Evolutionary conservation across 2,329 filamentous ascomycete species (phyloP).

Genomic region (Botrytis squamosa): DNA sequence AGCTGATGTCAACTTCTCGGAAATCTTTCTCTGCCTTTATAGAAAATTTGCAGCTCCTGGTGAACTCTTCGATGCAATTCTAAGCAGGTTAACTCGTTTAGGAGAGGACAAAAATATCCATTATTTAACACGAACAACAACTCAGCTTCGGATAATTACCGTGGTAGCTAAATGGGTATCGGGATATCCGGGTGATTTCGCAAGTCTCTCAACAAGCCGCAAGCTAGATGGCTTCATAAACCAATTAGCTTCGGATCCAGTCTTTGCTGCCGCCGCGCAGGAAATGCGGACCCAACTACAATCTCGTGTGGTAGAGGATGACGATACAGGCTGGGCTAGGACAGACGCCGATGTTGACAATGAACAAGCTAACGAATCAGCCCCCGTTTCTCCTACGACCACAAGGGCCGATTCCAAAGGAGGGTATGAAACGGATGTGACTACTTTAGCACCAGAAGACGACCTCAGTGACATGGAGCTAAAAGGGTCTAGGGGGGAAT

Average conservation of each 20-base stretch:
- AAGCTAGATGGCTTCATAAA: conserved; percentile 73
- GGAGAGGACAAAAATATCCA: conserved; percentile 64
- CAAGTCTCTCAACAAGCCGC: conserved; percentile 69
- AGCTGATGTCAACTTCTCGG: conserved; percentile 82
- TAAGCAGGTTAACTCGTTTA: conserved; percentile 70
- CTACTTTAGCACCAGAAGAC: conserved; percentile 6
- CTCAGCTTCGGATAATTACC: conserved; percentile 79
- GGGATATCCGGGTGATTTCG: conserved; percentile 90
- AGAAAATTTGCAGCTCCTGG: conserved; percentile 86
- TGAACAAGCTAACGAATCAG: conserved; percentile 31
- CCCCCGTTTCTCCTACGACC: conserved; percentile 29
- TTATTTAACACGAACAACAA: conserved; percentile 73
- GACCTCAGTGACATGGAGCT: conserved; percentile 33
- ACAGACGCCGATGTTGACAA: conserved; percentile 59
- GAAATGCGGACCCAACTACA: conserved; percentile 82
- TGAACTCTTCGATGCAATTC: conserved; percentile 73
- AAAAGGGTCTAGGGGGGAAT: conserved; percentile 32
- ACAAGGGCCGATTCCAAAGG: conserved; percentile 25
- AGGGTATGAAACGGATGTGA: conserved; percentile 12
- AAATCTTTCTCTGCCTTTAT: conserved; percentile 89
- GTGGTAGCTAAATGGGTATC: conserved; percentile 87
- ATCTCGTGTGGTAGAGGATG: conserved; percentile 72
- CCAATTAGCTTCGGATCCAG: conserved; percentile 71
- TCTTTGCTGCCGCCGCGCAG: conserved; percentile 80
- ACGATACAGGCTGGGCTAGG: conserved; percentile 91